These are phyloP conservation scores for Russula griseocarnosa DNA, from an alignment of 768 basidiomycete species.

Conservation along the genomic window DNA sequence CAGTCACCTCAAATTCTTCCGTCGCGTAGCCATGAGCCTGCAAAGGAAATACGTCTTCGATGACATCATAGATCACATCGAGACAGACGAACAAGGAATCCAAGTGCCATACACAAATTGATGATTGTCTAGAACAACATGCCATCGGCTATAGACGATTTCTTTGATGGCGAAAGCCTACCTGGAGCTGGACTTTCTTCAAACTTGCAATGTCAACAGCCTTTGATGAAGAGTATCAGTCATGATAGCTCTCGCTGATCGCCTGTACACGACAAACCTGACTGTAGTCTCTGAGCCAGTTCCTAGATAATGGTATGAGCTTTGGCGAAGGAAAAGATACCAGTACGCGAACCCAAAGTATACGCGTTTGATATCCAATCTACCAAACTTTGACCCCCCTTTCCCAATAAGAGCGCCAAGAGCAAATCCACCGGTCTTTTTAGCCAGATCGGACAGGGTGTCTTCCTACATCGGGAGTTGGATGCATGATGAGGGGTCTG, in stretches of 20 bases:
- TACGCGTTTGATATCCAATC: conserved; percentile 78
- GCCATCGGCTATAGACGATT: neutral
- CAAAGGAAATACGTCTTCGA: neutral
- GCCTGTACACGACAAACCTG: conserved; percentile 41
- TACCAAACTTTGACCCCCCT: conserved; percentile 63
- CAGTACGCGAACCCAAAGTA: conserved; percentile 63
- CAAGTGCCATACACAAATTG: conserved; percentile 85
- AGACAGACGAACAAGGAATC: conserved; percentile 62
- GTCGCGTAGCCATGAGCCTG: conserved; percentile 81
- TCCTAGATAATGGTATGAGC: conserved; percentile 40
- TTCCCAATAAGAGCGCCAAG: conserved; percentile 53
- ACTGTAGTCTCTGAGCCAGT: conserved; percentile 88
- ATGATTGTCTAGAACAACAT: conserved; percentile 61
- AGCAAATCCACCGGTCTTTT: conserved; percentile 56
- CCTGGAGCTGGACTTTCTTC: conserved; percentile 67
- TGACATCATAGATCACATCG: neutral
- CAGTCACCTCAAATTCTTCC: conserved; percentile 80
- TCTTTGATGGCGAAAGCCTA: conserved; percentile 31
- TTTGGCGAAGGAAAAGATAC: neutral
- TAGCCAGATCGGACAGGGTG: conserved; percentile 54
- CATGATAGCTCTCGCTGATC: neutral
- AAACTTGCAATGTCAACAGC: conserved; percentile 81
- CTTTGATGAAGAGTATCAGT: conserved; percentile 34
- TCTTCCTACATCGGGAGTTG: conserved; percentile 55
- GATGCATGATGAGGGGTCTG: conserved; percentile 1